Evolutionary conservation across 345 rosid genomes (phyloP), one percentile per base, ranked within the genome.

Genomic region (Passiflora organensis): DNA sequence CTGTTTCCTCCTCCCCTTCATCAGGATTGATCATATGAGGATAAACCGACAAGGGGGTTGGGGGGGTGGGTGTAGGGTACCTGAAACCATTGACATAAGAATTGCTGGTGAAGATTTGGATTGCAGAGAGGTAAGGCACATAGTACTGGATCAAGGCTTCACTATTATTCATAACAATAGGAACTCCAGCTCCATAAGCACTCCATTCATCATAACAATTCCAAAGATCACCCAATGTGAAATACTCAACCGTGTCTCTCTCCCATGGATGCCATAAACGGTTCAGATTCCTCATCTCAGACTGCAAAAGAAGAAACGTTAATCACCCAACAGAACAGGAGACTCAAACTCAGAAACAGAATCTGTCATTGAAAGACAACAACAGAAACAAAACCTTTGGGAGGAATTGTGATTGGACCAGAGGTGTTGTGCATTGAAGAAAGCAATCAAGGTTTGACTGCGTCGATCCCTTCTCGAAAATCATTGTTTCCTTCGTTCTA

Each of bases 131-230:
- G 61, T 94, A 94, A 56, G 99, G 99, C 41, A 89, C 99, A 58
- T 87, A 89, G 67, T 94, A 94, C 68, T 94, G 99, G 64, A 87
- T 84, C 65, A 94, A 78, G 43, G 91, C 82, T 70, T 89, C 99
- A 39, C 78, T 83, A 72, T 77, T 73, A 66, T 63, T 47, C 66
- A 83, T 60, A 57, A 47, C 69, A 63, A 94, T 73, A 2, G 99
- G 99, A 43, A 94, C 97, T 17, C 97, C 97, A 55, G 96, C 99
- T 43, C 99, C 99, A 72, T 94, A 94, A 17, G 96, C 99, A 61
- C 99, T 94, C 99, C 97, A 94, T 77, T 94, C 97, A 73, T 89
- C 96, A 19, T 76, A 94, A 63, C 84, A 82, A 51, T 65, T 78
- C 99, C 99, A 94, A 0, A 94, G 76, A 80, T 89, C 96, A 67